Conservation (phyloP, 1,284 basidiomycete genomes). For the Apiotrichum gamsii region DNA sequence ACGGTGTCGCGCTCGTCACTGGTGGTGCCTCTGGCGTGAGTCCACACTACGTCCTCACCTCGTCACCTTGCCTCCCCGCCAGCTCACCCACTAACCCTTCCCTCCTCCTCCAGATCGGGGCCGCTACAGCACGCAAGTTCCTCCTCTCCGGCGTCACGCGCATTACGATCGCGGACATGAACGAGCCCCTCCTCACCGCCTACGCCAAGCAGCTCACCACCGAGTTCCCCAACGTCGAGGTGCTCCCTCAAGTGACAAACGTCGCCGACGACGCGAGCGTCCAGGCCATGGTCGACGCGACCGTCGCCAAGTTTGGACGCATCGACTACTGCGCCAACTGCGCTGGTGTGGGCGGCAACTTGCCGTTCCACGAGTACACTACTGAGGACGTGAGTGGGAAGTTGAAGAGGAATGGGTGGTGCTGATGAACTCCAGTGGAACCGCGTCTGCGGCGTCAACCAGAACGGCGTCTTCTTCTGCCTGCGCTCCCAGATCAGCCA, state of each 20-base stretch:
- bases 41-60: not conserved
- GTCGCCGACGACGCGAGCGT: constrained; percentile 8
- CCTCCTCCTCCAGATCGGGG: constrained; percentile 12
- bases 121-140: constrained; percentile 8
- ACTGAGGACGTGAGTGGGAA: constrained; percentile 14
- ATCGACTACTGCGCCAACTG: constrained; percentile 35
- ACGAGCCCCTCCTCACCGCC: not conserved
- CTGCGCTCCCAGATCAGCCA: constrained; percentile 16
- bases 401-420: not conserved
- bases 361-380: constrained; percentile 11
- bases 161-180: not conserved
- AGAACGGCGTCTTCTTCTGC: constrained; percentile 19
- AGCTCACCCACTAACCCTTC: not conserved
- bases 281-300: not conserved
- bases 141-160: constrained; percentile 5
- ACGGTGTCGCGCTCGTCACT: constrained; percentile 22
- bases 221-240: not conserved
- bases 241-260: constrained; percentile 6
- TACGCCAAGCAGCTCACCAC: too few species aligned
- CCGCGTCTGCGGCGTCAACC: constrained; percentile 25
- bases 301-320: constrained; percentile 18
- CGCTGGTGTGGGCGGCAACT: constrained; percentile 25
- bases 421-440: constrained; percentile 18
- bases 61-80: not conserved
- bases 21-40: constrained; percentile 22